Evolutionary conservation across 805 yeast species (phyloP), one percentile per base, ranked within the genome.

Genomic region (Candida loeiensis): DNA sequence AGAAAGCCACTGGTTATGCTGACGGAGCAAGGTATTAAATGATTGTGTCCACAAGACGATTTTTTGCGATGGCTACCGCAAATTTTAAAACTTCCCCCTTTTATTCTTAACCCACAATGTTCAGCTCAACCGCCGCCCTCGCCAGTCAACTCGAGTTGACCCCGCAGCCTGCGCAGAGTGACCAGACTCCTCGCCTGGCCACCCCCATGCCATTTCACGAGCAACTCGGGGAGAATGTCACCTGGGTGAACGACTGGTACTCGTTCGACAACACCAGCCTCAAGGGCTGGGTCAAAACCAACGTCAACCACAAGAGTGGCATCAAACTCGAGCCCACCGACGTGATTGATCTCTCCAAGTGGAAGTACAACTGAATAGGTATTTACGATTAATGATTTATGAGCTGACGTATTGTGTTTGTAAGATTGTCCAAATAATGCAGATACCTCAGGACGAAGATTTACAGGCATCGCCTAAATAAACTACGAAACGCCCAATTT

Each of bases 191-290:
- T 4, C 19, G 35, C 8, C 24, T 30, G 32, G 32, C 31, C 14
- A 39, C 38, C 27, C 38, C 50, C 43, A 50, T 46, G 37, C 45
- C 46, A 45, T 21, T 42, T 44, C 56, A 56, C 38, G 58, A 57
- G 29, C 55, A 47, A 28, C 29, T 51, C 30, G 54, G 49, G 9
- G 55, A 49, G 19, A 51, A 56, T 16, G 47, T 52, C 40, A 63
- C 69, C 9, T 68, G 73, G 73, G 57, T 59, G 36, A 60, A 63
- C 28, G 70, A 62, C 44, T 66, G 72, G 71, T 63, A 61, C 47
- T 46, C 46, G 22, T 66, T 37, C 27, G 48, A 39, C 29, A 21
- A 36, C 30, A 38, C 43, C 18, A 34, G 40, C 20, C 30, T 47
- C 25, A 66, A 64, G 46, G 71, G 73, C 5, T 69, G 74, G 74